Percentiles rank a stretch among this genome's conserved stretches.
These are phyloP conservation scores for Magnaporthiopsis incrustans DNA, from an alignment of 2,329 filamentous ascomycete genomes.

Conservation along the genomic window DNA sequence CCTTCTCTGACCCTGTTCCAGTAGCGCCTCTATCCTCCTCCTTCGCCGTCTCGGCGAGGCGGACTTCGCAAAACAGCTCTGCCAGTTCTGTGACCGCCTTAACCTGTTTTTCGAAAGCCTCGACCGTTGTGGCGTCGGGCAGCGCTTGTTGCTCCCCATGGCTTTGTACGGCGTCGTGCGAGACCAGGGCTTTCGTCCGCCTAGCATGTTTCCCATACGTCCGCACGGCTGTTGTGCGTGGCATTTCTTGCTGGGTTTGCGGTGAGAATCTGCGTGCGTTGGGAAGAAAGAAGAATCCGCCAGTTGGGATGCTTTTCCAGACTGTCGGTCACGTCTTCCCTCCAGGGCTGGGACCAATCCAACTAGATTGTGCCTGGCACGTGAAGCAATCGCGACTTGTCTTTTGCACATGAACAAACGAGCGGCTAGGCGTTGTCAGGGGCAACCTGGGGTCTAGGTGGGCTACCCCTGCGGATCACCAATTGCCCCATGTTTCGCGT, in stretches of 20 bases:
- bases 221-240: constrained; percentile 11
- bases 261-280: background rate
- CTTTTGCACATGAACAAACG: background rate
- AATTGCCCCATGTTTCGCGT: background rate
- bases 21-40: background rate
- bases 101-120: background rate
- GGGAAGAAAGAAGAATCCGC: background rate
- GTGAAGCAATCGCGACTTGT: background rate
- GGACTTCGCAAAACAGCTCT: background rate
- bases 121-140: background rate
- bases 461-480: background rate
- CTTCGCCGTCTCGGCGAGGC: background rate
- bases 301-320: background rate
- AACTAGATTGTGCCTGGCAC: background rate
- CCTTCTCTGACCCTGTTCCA: background rate
- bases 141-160: background rate
- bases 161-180: background rate
- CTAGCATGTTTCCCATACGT: constrained; percentile 9
- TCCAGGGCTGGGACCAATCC: too few species aligned
- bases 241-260: constrained; percentile 7
- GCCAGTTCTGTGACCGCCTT: background rate
- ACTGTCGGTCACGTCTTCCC: background rate
- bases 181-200: constrained; percentile 3
- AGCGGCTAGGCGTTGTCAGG: constrained; percentile 7
- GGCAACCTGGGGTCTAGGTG: constrained; percentile 7